Percentiles rank a stretch among this genome's conserved stretches.
Evolutionary conservation across 2,329 filamentous ascomycete species (phyloP).

Genomic region (Alternaria tenuissima): DNA sequence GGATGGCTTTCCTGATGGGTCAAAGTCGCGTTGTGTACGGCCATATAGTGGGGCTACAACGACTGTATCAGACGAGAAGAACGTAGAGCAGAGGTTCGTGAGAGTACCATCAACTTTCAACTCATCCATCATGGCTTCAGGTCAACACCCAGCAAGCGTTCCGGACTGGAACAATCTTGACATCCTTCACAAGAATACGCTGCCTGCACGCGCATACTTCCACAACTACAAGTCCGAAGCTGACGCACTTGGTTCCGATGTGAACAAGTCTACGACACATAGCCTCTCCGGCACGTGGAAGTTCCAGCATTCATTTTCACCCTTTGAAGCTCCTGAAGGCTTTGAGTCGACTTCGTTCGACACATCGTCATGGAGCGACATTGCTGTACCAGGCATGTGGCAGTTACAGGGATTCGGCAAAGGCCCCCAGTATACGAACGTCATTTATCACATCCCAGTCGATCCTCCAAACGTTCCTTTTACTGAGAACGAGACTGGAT

Average conservation of each 20-base stretch:
- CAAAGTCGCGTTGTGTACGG: conserved; percentile 12
- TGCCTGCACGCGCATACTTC: conserved; percentile 66
- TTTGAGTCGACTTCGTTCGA: conserved; percentile 48
- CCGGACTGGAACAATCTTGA: conserved; percentile 70
- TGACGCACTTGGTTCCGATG: conserved; percentile 58
- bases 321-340: conserved; percentile 46
- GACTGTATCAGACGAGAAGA: conserved; percentile 10
- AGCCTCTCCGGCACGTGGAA: conserved; percentile 51
- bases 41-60: conserved; percentile 6
- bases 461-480: conserved; percentile 68
- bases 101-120: conserved; percentile 6
- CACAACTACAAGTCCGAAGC: conserved; percentile 60
- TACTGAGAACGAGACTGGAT: conserved; percentile 70
- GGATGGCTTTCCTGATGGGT: conserved; percentile 34
- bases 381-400: conserved; percentile 73
- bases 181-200: conserved; percentile 67
- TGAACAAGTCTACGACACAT: conserved; percentile 43
- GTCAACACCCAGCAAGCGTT: conserved; percentile 26
- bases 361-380: conserved; percentile 58
- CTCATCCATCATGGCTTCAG: conserved; percentile 30
- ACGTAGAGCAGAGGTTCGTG: background rate
- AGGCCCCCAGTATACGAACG: conserved; percentile 73
- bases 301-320: conserved; percentile 50
- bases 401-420: conserved; percentile 73
- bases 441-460: conserved; percentile 71